phyloP scores from a whole-genome alignment of 2,329 filamentous ascomycete genomes.

The Aspergillus novoparasiticus region DNA sequence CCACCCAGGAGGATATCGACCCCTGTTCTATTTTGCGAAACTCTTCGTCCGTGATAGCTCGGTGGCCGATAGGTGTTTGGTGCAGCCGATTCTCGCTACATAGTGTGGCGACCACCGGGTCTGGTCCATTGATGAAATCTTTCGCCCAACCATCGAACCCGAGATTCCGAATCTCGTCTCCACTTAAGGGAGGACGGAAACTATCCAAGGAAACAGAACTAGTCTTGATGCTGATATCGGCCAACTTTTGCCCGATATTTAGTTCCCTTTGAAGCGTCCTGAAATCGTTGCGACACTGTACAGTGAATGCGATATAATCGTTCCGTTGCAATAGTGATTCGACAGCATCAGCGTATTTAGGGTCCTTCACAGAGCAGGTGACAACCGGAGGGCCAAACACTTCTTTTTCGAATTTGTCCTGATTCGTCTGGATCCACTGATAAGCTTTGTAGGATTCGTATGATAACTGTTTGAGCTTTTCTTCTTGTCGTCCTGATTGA shows the following conservation, averaged over 20 bases:
- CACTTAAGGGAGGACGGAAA: slow-evolving; percentile 59
- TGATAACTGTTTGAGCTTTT: slow-evolving; percentile 63
- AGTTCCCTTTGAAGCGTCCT: slow-evolving; percentile 69
- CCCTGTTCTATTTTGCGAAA: slow-evolving; percentile 65
- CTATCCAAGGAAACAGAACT: slow-evolving; percentile 57
- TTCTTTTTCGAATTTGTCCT: slow-evolving; percentile 68
- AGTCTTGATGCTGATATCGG: slow-evolving; percentile 71
- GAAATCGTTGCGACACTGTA: slow-evolving; percentile 75
- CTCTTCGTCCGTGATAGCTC: slow-evolving; percentile 66
- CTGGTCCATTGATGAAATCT: slow-evolving; percentile 78
- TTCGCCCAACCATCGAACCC: slow-evolving; percentile 81
- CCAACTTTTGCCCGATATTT: slow-evolving; percentile 64
- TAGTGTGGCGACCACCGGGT: slow-evolving; percentile 83
- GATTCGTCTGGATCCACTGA: slow-evolving; percentile 79
- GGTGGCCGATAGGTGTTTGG: slow-evolving; percentile 64
- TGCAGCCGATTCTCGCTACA: slow-evolving; percentile 74
- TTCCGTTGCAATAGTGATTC: slow-evolving; percentile 59
- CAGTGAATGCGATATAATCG: slow-evolving; percentile 68
- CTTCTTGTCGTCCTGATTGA: slow-evolving; percentile 72
- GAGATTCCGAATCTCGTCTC: slow-evolving; percentile 56
- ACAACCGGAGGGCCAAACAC: slow-evolving; percentile 82
- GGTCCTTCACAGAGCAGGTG: slow-evolving; percentile 76
- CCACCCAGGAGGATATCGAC: slow-evolving; percentile 69
- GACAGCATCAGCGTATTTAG: slow-evolving; percentile 63
- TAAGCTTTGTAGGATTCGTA: slow-evolving; percentile 70